These are phyloP conservation scores for Eutrema japonicum DNA, from an alignment of 345 rosid species.

Conservation along the genomic window DNA sequence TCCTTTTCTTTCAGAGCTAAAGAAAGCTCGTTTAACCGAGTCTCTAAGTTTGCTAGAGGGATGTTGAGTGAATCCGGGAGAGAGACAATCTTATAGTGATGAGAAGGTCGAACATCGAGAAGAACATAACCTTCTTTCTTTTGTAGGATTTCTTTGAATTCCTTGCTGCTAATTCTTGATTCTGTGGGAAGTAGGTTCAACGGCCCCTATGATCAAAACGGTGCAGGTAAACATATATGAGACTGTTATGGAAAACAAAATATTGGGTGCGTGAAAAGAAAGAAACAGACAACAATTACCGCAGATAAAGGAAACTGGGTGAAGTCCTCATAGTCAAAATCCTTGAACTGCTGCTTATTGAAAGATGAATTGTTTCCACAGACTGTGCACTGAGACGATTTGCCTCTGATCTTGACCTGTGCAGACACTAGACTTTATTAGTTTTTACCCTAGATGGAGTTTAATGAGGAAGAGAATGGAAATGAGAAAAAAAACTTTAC, in stretches of 20 bases:
- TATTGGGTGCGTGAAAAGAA: not conserved
- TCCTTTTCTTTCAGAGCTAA: conserved; percentile 61
- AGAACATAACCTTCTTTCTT: conserved; percentile 59
- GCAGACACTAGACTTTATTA: conserved; percentile 16
- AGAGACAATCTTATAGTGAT: conserved; percentile 84
- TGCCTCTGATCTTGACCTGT: conserved; percentile 86
- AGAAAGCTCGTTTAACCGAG: conserved; percentile 63
- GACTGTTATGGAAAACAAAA: not conserved
- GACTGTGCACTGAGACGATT: conserved; percentile 69
- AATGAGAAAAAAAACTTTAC: conserved; percentile 48
- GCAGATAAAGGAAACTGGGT: conserved; percentile 70
- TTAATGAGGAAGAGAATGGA: not conserved
- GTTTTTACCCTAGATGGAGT: not conserved
- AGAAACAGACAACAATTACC: conserved; percentile 44
- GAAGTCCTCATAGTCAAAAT: conserved; percentile 87
- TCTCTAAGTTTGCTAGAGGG: conserved; percentile 68
- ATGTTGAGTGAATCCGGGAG: conserved; percentile 77
- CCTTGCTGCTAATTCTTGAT: conserved; percentile 69
- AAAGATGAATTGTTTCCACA: conserved; percentile 75
- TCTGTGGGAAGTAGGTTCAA: conserved; percentile 57
- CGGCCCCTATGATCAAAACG: conserved; percentile 55
- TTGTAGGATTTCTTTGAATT: conserved; percentile 53
- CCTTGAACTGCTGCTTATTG: conserved; percentile 56
- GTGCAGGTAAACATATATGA: conserved; percentile 2
- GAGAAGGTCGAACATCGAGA: conserved; percentile 86